A percentile compares a stretch with the other conserved stretches of the same genome.
Evolutionary conservation across 345 rosid species (phyloP).

Genomic region (Eucalyptus sp.): DNA sequence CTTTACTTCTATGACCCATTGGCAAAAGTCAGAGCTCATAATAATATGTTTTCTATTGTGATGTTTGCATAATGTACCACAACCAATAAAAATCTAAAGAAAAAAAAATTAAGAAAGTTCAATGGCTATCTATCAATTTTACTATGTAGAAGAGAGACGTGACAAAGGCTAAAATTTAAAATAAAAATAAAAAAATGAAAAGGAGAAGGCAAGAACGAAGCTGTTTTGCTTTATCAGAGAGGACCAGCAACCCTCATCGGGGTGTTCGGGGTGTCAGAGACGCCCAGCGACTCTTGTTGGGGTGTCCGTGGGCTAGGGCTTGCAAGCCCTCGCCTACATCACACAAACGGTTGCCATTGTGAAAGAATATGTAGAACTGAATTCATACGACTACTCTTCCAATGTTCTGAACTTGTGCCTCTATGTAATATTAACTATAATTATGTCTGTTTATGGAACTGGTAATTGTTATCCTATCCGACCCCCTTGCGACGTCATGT

Average conservation of each 20-base stretch:
- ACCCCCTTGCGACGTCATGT: background rate
- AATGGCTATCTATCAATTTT: background rate
- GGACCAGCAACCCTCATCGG: background rate
- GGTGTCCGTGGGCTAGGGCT: background rate
- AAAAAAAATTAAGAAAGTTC: no score
- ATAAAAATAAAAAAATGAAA: background rate
- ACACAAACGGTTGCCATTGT: no score
- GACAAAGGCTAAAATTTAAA: no score
- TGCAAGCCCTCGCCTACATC: fast-evolving
- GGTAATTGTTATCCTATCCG: background rate
- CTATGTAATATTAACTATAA: background rate
- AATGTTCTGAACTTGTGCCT: no score
- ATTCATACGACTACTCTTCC: no score
- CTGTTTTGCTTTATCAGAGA: background rate
- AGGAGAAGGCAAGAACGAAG: background rate
- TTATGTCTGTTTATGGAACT: background rate
- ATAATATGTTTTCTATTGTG: background rate
- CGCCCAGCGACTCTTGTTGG: no score
- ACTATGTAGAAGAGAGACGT: background rate
- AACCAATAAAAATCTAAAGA: background rate
- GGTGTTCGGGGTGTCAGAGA: no score
- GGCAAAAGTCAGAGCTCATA: background rate
- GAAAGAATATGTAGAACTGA: no score
- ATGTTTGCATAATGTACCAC: background rate
- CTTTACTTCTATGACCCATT: background rate